Evolutionary conservation across 345 rosid species (phyloP).

Genomic region (Brassica nigra): DNA sequence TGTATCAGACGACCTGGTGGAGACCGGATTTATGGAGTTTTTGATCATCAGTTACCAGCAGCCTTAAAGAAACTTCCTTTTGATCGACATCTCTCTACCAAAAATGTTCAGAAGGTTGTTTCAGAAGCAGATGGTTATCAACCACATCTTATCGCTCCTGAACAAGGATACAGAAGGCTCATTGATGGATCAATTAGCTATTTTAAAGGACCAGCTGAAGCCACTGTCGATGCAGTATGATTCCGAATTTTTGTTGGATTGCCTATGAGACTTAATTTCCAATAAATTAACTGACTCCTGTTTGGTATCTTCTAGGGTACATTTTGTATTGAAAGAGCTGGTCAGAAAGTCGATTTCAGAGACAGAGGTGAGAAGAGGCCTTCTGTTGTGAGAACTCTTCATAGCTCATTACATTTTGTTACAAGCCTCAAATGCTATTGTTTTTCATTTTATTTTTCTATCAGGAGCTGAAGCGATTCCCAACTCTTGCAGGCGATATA

Average conservation of each 20-base stretch:
- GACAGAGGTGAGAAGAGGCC: slow-evolving; percentile 68
- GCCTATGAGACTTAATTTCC: background rate
- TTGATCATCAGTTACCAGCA: slow-evolving; percentile 96
- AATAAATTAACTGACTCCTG: background rate
- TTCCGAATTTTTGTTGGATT: background rate
- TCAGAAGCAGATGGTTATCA: slow-evolving; percentile 99
- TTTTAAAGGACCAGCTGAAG: slow-evolving; percentile 99
- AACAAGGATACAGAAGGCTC: slow-evolving; percentile 98
- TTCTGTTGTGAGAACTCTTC: slow-evolving; percentile 19
- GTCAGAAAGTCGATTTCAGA: slow-evolving; percentile 91
- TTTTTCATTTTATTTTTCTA: background rate
- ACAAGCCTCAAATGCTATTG: background rate
- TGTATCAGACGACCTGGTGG: slow-evolving; percentile 94
- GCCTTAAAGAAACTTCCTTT: slow-evolving; percentile 98
- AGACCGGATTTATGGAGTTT: slow-evolving; percentile 94
- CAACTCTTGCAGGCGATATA: slow-evolving; percentile 81
- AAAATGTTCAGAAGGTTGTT: slow-evolving; percentile 95
- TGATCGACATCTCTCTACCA: slow-evolving; percentile 89
- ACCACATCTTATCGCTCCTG: slow-evolving; percentile 99
- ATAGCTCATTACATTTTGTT: background rate
- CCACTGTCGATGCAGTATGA: slow-evolving; percentile 94
- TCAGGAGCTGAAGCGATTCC: slow-evolving; percentile 94
- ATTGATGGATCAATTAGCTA: slow-evolving; percentile 94
- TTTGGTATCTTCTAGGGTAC: slow-evolving; percentile 61
- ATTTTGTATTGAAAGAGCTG: slow-evolving; percentile 90